Conservation (phyloP, 768 basidiomycete genomes). For the Macrocybe gigantea region DNA sequence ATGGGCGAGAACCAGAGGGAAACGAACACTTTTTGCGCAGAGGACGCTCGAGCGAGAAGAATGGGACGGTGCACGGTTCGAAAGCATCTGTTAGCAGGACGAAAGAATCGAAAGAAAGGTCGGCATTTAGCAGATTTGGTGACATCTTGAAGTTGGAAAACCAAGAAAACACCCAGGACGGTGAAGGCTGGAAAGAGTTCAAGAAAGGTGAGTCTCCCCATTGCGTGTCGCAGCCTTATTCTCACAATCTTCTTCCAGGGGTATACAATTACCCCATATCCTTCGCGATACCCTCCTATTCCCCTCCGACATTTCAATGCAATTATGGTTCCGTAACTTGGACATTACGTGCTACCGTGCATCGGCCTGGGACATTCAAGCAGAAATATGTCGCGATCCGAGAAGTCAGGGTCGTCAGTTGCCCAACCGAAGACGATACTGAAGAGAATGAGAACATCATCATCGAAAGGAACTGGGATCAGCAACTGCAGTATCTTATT, state of each 20-base stretch:
- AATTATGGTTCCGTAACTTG: slow-evolving; percentile 77
- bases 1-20: slow-evolving; percentile 17
- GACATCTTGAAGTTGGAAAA: slow-evolving; percentile 33
- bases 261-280: slow-evolving; percentile 94
- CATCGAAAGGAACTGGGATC: slow-evolving; percentile 88
- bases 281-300: slow-evolving; percentile 74
- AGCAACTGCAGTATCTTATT: slow-evolving; percentile 78
- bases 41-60: no score
- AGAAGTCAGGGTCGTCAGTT: slow-evolving; percentile 71
- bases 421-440: slow-evolving; percentile 77
- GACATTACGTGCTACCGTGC: slow-evolving; percentile 74
- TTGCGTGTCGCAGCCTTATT: not conserved
- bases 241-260: slow-evolving; percentile 38
- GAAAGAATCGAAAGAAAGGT: slow-evolving; percentile 22
- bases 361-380: slow-evolving; percentile 78
- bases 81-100: slow-evolving; percentile 4
- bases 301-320: slow-evolving; percentile 73
- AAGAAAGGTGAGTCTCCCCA: slow-evolving; percentile 55
- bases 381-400: slow-evolving; percentile 61
- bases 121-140: slow-evolving; percentile 30
- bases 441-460: slow-evolving; percentile 79
- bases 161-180: slow-evolving; percentile 32
- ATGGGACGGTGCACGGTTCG: no score
- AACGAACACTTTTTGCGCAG: no score
- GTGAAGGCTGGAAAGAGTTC: slow-evolving; percentile 79